Evolutionary conservation across 2,329 filamentous ascomycete genomes (phyloP).

Genomic region (Diaporthe batatas): DNA sequence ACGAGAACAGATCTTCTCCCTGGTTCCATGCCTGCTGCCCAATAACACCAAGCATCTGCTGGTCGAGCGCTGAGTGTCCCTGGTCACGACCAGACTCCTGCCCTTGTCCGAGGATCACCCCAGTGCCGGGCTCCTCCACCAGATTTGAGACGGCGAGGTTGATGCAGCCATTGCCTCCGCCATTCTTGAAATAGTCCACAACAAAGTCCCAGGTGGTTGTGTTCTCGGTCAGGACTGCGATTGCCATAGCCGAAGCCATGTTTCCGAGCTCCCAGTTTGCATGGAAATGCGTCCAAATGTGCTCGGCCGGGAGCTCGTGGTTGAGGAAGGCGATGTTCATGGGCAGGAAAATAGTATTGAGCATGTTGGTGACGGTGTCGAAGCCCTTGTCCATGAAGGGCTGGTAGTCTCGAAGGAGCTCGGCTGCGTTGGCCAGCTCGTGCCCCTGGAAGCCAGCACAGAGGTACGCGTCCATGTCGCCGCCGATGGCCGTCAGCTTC

Average conservation of each 20-base stretch:
- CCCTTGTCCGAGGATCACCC: constrained; percentile 52
- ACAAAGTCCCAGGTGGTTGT: constrained; percentile 55
- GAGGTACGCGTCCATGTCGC: constrained; percentile 54
- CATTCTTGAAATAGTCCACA: constrained; percentile 56
- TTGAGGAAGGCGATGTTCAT: constrained; percentile 56
- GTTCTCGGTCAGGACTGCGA: constrained; percentile 59
- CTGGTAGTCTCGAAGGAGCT: constrained; percentile 54
- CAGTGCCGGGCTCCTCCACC: constrained; percentile 48
- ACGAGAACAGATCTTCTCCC: constrained; percentile 41
- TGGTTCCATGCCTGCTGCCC: constrained; percentile 56
- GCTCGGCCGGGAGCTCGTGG: constrained; percentile 50
- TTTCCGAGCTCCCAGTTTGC: constrained; percentile 62
- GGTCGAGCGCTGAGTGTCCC: constrained; percentile 57
- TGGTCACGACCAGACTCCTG: constrained; percentile 61
- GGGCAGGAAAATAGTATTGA: constrained; percentile 54
- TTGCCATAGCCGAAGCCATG: constrained; percentile 54
- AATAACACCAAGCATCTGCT: constrained; percentile 55
- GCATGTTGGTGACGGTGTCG: constrained; percentile 48
- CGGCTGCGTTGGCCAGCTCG: constrained; percentile 60
- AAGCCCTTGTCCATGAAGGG: constrained; percentile 49
- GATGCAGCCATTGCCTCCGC: constrained; percentile 54
- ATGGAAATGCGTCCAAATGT: constrained; percentile 53
- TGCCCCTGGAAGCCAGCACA: constrained; percentile 60
- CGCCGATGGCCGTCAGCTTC: constrained; percentile 51
- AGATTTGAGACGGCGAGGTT: constrained; percentile 51